These are phyloP conservation scores for Serendipita sp. DNA, from an alignment of 768 basidiomycete genomes.

Conservation along the genomic window DNA sequence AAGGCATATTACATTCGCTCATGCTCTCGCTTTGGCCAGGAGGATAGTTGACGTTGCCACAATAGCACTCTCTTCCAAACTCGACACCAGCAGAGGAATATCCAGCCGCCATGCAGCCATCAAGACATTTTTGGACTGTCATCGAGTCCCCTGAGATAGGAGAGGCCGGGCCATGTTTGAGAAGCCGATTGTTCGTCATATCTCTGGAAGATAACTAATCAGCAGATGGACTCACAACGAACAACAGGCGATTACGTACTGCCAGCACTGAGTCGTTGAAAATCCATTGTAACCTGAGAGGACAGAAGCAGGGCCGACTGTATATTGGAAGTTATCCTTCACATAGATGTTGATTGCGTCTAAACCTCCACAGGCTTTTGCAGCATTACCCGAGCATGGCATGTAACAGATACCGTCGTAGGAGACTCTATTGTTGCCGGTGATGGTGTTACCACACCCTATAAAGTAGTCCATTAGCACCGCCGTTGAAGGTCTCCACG, in stretches of 20 bases:
- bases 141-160: background rate
- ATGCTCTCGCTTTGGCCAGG: background rate
- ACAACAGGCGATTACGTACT: background rate
- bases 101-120: background rate
- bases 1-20: background rate
- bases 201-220: no score
- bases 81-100: background rate
- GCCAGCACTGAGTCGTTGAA: background rate
- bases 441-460: no score
- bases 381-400: background rate
- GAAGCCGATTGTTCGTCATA: background rate
- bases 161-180: background rate
- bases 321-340: background rate
- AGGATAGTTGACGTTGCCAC: background rate
- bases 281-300: background rate
- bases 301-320: background rate
- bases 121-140: background rate
- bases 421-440: no score
- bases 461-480: no score
- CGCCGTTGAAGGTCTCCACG: no score
- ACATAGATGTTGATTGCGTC: background rate
- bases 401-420: no score
- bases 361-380: background rate
- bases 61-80: background rate
- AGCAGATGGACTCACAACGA: no score